Base-by-base conservation (phyloP, 257 asterid species). In the Ilex aquifolium region DNA sequence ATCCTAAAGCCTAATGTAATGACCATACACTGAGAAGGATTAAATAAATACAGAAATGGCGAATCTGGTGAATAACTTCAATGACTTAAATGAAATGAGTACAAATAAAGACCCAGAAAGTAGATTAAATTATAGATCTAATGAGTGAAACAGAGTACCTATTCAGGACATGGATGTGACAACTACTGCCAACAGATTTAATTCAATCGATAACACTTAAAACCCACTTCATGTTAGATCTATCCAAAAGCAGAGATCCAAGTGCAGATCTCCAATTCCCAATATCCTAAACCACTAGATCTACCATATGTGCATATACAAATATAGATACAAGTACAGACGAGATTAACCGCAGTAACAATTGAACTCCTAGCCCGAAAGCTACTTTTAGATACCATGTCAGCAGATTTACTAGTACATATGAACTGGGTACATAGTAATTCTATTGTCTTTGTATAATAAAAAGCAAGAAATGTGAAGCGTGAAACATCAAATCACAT, bases 221-320 rank as follows among this genome's bases (percentile, higher is more conserved):
- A 40, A 76, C 17, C 66, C 65, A 62, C 70, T 44, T 67, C 76
- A 68, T 74, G 65, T 67, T 72, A 64, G 82, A 82, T 76, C 80
- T 72, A 72, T 52, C 32, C 13, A 50, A 48, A 39, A 62, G 44
- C 56, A 72, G 59, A 48, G 16, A 29, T 36, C 63, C 32, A 7
- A 69, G 57, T 31, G 68, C 81, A 77, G 85, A 82, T 82, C 85
- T 66, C 71, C 31, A 40, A 61, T 6, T 10, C 50, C 59, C 48
- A 64, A 31, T 5, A 10, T 13, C 6, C 66, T 29, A 11, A 59
- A 13, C 57, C 57, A 49, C 16, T 32, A 49, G 69, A 74, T 57
- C 76, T 63, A 63, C 70, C 14, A 16, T 53, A 57, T 36, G 8
- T 36, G 42, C 42, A 36, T 61, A 44, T 32, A 44, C 61, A 57